Evolutionary conservation across 805 yeast species (phyloP).

Genomic region (Pachysolen tannophilus): DNA sequence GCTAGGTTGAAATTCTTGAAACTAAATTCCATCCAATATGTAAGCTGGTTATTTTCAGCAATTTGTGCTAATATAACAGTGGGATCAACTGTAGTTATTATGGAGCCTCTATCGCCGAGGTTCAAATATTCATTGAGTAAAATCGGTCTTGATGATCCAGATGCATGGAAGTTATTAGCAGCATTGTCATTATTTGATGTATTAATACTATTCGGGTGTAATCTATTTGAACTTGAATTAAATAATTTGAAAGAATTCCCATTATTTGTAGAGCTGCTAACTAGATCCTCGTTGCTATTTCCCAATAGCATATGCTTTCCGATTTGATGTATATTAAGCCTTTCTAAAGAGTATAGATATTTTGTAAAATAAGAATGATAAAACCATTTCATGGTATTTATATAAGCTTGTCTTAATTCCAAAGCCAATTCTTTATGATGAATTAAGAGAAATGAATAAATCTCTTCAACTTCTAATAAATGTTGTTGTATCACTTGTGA

Average conservation of each 20-base stretch:
- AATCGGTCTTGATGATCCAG: slow-evolving; percentile 1
- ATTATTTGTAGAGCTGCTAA: neutral
- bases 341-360: slow-evolving; percentile 65
- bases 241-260: slow-evolving; percentile 8
- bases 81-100: slow-evolving; percentile 45
- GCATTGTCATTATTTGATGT: neutral
- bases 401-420: slow-evolving; percentile 73
- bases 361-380: slow-evolving; percentile 72
- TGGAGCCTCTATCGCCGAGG: slow-evolving; percentile 52
- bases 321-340: slow-evolving; percentile 44
- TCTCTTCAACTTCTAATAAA: slow-evolving; percentile 54
- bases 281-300: slow-evolving; percentile 16
- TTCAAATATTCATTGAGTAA: slow-evolving; percentile 45
- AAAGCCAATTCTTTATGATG: slow-evolving; percentile 56
- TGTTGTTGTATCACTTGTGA: slow-evolving; percentile 70
- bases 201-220: neutral
- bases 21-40: slow-evolving; percentile 65
- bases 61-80: slow-evolving; percentile 75
- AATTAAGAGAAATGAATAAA: slow-evolving; percentile 45
- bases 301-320: slow-evolving; percentile 56
- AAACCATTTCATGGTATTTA: slow-evolving; percentile 91
- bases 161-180: neutral
- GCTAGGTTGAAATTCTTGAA: slow-evolving; percentile 70
- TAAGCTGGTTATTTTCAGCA: slow-evolving; percentile 66
- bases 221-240: slow-evolving; percentile 2